Evolutionary conservation across 768 basidiomycete genomes (phyloP), one percentile per base, ranked within the genome.

Genomic region (Pisolithus tinctorius): DNA sequence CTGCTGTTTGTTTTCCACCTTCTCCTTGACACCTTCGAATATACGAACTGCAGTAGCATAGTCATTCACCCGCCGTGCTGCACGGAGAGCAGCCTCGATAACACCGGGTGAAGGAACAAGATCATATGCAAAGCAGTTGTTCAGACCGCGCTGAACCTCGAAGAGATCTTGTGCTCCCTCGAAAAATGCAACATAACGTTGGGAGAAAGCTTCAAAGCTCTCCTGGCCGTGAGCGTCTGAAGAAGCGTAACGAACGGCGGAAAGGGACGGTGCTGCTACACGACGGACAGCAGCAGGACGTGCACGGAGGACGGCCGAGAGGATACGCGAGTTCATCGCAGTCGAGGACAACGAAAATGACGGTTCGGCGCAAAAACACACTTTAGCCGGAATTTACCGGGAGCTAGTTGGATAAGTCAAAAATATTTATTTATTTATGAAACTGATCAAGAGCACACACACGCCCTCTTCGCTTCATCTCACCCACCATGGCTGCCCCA

Each of bases 111-210:
- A 81, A 4, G 93, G 93, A 13, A 96, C 93, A 56, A 96, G 82
- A 70, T 99, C 96, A 70, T 98, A 95, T 2, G 96, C 91, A 68
- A 99, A 99, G 76, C 94, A 97, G 80, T 99, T 99, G 79, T 99
- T 98, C 63, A 99, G 77, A 37, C 96, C 96, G 47, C 96, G 90
- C 73, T 99, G 95, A 57, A 99, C 88, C 77, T 99, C 96, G 66
- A 99, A 99, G 52, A 97, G 80, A 74, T 99, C 96, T 65, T 93
- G 84, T 45, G 92, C 93, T 50, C 82, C 78, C 65, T 88, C 73
- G 80, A 99, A 99, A 73, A 99, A 99, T 58, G 77, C 76, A 64
- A 93, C 85, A 73, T 97, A 97, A 66, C 95, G 91, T 55, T 84
- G 80, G 62, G 89, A 91, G 78, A 98, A 97, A 42, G 87, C 80